Conservation (phyloP, 768 basidiomycete species). For the Lactarius quietus region DNA sequence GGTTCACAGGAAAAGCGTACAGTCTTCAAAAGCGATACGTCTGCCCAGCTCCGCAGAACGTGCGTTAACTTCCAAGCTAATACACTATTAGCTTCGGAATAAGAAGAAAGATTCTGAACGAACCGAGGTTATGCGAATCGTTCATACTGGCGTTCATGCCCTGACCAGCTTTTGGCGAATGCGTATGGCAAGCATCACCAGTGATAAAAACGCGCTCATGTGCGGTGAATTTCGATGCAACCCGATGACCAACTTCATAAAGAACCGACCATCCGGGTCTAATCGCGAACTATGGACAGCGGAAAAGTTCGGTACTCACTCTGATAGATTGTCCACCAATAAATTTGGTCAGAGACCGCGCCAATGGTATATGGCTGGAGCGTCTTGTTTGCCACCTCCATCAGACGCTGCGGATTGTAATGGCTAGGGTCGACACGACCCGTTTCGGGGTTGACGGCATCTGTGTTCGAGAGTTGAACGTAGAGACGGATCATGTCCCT, state of each 20-base stretch:
- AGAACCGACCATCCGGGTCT: not conserved
- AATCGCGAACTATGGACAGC: not conserved
- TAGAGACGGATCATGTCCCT: conserved; percentile 47
- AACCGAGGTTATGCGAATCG: conserved; percentile 50
- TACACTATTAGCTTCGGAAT: not conserved
- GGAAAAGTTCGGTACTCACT: conserved; percentile 33
- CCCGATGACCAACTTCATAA: conserved; percentile 49
- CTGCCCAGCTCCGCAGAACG: conserved; percentile 46
- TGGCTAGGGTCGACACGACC: conserved; percentile 41
- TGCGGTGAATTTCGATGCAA: conserved; percentile 48
- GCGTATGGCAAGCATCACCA: conserved; percentile 51
- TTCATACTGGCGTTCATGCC: conserved; percentile 55
- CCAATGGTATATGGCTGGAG: conserved; percentile 41
- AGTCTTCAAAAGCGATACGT: conserved; percentile 44
- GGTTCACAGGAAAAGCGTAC: conserved; percentile 31
- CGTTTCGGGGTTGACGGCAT: conserved; percentile 37
- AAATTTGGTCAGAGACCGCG: conserved; percentile 33
- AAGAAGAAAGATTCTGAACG: not conserved
- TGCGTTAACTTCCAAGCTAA: conserved; percentile 50
- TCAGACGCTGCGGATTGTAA: conserved; percentile 39
- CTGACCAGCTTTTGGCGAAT: conserved; percentile 46
- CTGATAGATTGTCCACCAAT: conserved; percentile 51
- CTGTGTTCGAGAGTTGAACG: conserved; percentile 45
- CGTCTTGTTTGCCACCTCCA: conserved; percentile 42
- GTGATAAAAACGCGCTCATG: conserved; percentile 52